phyloP scores from a whole-genome alignment of 495 filamentous ascomycete species.

The Penicillium simplicissimum region DNA sequence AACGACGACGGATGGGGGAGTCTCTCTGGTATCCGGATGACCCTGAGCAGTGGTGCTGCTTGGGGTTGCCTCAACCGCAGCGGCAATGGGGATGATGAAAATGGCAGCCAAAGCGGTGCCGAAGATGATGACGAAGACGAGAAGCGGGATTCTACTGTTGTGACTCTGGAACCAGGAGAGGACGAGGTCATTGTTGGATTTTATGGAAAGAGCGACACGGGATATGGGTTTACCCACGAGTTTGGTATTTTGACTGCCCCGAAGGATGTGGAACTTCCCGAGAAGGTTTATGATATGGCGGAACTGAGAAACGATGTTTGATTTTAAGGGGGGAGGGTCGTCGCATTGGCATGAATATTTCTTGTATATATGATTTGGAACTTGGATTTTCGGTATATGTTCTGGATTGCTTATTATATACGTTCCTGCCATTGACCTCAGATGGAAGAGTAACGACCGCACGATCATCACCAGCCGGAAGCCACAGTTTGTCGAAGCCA shows the following conservation, averaged over 20 bases:
- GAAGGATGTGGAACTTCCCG: conserved; percentile 34
- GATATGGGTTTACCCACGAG: conserved; percentile 13
- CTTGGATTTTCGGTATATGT: too few relatives aligned
- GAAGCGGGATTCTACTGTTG: neutral
- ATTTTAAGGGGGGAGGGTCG: too few relatives aligned
- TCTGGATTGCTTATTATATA: too few relatives aligned
- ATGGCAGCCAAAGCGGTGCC: neutral
- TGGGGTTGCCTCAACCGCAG: conserved; percentile 32
- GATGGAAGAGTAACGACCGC: too few relatives aligned
- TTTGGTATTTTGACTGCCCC: conserved; percentile 48
- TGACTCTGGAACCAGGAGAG: conserved; percentile 24
- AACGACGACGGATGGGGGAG: conserved; percentile 10
- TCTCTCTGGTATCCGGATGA: conserved; percentile 38
- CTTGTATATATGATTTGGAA: neutral
- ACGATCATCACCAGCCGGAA: neutral
- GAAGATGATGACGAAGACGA: neutral
- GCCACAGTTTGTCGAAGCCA: neutral
- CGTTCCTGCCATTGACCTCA: too few relatives aligned
- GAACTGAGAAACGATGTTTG: conserved; percentile 3
- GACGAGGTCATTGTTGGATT: conserved; percentile 44
- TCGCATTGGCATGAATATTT: neutral
- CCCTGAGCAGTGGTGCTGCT: conserved; percentile 33
- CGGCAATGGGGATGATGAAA: neutral
- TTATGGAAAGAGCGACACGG: conserved; percentile 33
- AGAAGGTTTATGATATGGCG: conserved; percentile 32